Conservation (phyloP, 164 flowering plant genomes). For the Malania oleifera region DNA sequence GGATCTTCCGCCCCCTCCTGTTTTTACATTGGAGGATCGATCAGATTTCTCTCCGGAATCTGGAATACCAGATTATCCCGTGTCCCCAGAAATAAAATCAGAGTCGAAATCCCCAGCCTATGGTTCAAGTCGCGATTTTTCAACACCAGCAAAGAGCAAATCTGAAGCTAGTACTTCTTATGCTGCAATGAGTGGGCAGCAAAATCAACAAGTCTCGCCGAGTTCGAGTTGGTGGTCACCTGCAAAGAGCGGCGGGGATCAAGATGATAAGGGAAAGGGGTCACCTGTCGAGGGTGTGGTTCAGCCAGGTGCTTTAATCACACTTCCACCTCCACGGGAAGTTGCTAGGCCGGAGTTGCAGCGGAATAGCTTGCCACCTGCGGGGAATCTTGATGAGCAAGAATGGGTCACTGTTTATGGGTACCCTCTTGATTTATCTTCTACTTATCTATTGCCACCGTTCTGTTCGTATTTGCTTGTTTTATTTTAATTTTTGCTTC, state of each 20-base stretch:
- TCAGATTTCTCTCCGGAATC: slow-evolving; percentile 81
- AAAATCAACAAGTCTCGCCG: slow-evolving; percentile 44
- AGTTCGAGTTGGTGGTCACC: slow-evolving; percentile 85
- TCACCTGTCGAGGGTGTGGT: slow-evolving; percentile 93
- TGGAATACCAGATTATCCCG: slow-evolving; percentile 57
- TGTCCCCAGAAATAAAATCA: slow-evolving; percentile 60
- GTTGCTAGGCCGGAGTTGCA: slow-evolving; percentile 92
- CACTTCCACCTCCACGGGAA: slow-evolving; percentile 83
- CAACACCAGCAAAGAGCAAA: slow-evolving; percentile 50
- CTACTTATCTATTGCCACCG: not conserved
- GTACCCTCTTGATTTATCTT: slow-evolving; percentile 27
- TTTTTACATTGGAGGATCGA: slow-evolving; percentile 82
- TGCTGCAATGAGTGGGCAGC: slow-evolving; percentile 34
- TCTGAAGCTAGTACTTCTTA: slow-evolving; percentile 60
- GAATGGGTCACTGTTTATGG: slow-evolving; percentile 99
- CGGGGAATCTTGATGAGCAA: slow-evolving; percentile 62
- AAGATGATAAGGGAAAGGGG: slow-evolving; percentile 63
- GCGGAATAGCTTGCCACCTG: slow-evolving; percentile 52
- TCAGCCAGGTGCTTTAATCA: slow-evolving; percentile 74
- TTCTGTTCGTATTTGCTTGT: not conserved
- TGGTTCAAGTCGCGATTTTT: slow-evolving; percentile 37
- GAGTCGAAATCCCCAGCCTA: slow-evolving; percentile 45
- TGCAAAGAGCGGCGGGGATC: slow-evolving; percentile 45
- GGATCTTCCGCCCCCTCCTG: slow-evolving; percentile 96
- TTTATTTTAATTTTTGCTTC: not conserved